Base-by-base conservation (phyloP, 371 early-diverging fungal genomes). In the Catenaria anguillulae region DNA sequence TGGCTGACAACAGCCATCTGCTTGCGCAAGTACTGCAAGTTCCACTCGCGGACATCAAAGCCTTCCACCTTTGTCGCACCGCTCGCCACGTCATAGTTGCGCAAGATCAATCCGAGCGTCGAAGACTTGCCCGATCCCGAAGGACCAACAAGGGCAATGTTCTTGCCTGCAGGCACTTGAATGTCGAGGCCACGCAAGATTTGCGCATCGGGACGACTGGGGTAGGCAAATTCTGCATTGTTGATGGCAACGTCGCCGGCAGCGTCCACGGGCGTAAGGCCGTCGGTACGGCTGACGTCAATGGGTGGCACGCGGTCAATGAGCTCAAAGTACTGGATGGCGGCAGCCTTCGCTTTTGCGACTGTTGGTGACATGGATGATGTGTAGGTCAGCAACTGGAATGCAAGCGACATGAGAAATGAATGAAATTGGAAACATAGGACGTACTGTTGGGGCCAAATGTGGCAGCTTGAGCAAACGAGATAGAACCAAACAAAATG, bases 1-100 rank as follows among this genome's bases (percentile, higher is more conserved):
- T 90, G 90, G 55, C 85, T 82, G 6, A 90, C 90, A 17, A 92
- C 88, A 33, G 86, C 87, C 46, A 95, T 88, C 10, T 76, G 71
- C 1, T 76, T 71, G 33, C 92, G 80, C 67, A 92, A 72, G 29
- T 35, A 58, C 10, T 55, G 60, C 48, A 81, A 67, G 55, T 76
- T 68, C 40, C 77, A 60, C 31, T 64, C 43, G 12, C 42, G 65
- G 60, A 78, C 70, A 48, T 75, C 69, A 37, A 45, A 34, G 19
- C 75, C 77, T 60, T 82, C 76, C 24, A 81, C 34, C 15, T 34
- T 31, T 33, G 73, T 64, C 29, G 64, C 61, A 33, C 73, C 68
- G 33, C 36, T 15, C 31, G 40, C 19, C 33, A 72, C 65, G 54
- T 75, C 71, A 63, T 81, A 81, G 62, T 77, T 74, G 23, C 81